Evolutionary conservation across 768 basidiomycete species (phyloP), one percentile per base, ranked within the genome.

Genomic region (Leccinum barrowsii): DNA sequence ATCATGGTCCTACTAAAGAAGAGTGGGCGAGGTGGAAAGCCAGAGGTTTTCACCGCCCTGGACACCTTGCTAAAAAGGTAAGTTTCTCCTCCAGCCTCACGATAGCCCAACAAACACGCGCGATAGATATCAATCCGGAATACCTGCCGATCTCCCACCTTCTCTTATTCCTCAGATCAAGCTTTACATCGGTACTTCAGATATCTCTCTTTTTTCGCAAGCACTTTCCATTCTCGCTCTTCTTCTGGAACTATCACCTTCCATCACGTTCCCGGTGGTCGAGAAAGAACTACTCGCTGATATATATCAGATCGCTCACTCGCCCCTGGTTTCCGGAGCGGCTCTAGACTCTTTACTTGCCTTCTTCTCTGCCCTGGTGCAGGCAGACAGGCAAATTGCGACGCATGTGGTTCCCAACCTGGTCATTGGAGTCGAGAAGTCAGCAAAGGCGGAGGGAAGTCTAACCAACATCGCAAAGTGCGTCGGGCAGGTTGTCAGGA

Each of bases 311-410:
- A 83, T 94, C 50, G 81, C 93, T 0, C 83, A 87, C 66, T 92
- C 94, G 0, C 88, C 94, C 0, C 78, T 89, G 12, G 79, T 94
- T 13, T 83, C 91, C 21, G 87, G 87, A 10, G 77, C 82, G 2
- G 84, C 91, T 4, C 82, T 96, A 6, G 94, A 98, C 35, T 84
- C 90, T 0, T 78, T 97, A 12, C 80, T 93, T 50, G 78, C 77
- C 15, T 98, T 98, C 80, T 94, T 92, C 72, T 78, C 79, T 2
- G 85, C 88, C 0, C 82, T 96, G 48, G 92, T 96, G 28, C 80
- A 82, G 60, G 92, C 92, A 2, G 94, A 98, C 64, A 78, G 80
- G 60, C 86, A 89, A 70, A 89, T 93, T 60, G 87, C 92, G 3
- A 87, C 87, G 0, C 89, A 92, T 62, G 75, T 95, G 15, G 86